Evolutionary conservation across 2,329 filamentous ascomycete species (phyloP).

Genomic region (Pyrenochaeta sp.): DNA sequence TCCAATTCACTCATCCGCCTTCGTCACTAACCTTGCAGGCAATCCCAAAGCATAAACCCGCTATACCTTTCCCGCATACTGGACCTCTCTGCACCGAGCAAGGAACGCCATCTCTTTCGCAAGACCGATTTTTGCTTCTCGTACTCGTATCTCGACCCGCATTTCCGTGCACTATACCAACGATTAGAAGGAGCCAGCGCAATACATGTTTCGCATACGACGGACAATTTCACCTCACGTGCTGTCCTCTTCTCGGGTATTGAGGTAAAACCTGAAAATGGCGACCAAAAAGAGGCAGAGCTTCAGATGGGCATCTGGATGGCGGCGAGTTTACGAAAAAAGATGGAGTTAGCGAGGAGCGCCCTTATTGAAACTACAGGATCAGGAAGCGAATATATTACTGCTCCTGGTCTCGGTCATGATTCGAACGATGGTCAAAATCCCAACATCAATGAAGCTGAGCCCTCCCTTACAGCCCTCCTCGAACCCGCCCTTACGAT

Average conservation of each 20-base stretch:
- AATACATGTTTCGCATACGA: conserved; percentile 14
- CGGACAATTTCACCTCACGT: conserved; percentile 21
- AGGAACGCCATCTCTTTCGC: conserved; percentile 13
- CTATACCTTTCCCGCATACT: conserved; percentile 22
- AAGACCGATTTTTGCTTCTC: conserved; percentile 26
- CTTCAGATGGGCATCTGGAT: conserved; percentile 28
- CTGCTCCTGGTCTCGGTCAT: too few relatives aligned
- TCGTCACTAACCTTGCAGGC: conserved; percentile 9
- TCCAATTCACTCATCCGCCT: conserved; percentile 8
- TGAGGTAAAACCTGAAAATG: conserved; percentile 20
- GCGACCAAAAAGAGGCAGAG: conserved; percentile 19
- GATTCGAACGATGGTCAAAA: too few relatives aligned
- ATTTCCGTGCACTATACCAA: conserved; percentile 23
- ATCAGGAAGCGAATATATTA: too few relatives aligned
- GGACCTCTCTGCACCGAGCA: conserved; percentile 7
- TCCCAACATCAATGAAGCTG: too few relatives aligned
- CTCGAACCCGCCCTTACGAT: conserved; percentile 25
- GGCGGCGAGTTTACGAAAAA: conserved; percentile 26
- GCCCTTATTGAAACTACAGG: conserved; percentile 7
- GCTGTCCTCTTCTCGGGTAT: conserved; percentile 25
- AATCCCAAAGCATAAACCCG: conserved; percentile 26
- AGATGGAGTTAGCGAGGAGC: conserved; percentile 18
- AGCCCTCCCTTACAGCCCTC: conserved; percentile 13
- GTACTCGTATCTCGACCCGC: conserved; percentile 23
- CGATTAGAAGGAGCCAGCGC: conserved; percentile 14